Evolutionary conservation across 441 rosid species (phyloP).

Genomic region (Euphorbia celastroides): DNA sequence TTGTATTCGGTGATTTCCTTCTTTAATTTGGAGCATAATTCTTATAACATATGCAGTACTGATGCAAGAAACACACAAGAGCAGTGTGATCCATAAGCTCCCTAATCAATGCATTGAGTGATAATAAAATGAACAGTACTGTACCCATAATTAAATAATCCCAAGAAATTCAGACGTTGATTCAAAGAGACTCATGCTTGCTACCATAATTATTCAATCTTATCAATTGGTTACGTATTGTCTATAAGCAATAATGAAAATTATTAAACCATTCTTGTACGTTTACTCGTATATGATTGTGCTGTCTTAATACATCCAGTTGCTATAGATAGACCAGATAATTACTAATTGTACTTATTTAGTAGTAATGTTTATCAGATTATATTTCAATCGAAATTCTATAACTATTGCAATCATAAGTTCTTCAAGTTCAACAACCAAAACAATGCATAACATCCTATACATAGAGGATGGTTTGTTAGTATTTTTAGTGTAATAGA

Average conservation of each 20-base stretch:
- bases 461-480: too few relatives aligned
- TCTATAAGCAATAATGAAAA: neutral
- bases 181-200: neutral
- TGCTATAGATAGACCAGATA: neutral
- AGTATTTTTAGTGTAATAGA: too few relatives aligned
- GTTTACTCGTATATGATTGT: conserved; percentile 14
- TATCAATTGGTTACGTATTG: neutral
- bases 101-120: neutral
- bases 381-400: neutral
- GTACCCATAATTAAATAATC: neutral
- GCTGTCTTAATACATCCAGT: neutral
- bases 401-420: neutral
- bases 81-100: neutral
- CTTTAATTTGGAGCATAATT: too few relatives aligned
- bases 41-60: too few relatives aligned
- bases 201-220: neutral
- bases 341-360: too few relatives aligned
- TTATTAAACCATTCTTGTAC: conserved; percentile 9
- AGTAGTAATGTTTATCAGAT: too few relatives aligned
- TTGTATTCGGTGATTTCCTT: too few relatives aligned
- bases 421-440: too few relatives aligned
- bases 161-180: neutral
- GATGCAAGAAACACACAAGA: too few relatives aligned
- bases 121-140: neutral
- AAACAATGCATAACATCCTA: too few relatives aligned